Evolutionary conservation across 768 basidiomycete species (phyloP), one percentile per base, ranked within the genome.

Genomic region (Lactarius psammicola): DNA sequence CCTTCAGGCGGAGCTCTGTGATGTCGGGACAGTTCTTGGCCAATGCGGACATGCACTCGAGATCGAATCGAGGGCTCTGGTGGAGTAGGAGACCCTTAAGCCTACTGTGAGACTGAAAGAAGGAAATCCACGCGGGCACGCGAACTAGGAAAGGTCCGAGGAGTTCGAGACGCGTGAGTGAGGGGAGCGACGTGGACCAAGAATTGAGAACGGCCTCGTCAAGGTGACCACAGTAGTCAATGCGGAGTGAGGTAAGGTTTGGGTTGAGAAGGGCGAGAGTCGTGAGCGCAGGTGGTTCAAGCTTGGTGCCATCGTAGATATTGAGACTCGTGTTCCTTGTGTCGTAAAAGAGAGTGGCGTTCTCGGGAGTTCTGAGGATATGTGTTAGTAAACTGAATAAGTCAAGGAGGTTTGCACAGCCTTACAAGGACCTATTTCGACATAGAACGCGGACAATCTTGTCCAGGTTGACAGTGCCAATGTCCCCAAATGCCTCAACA

Each of bases 61-160:
- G 72, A 73, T 94, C 87, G 75, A 98, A 95, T 5, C 94, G 85
- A 9, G 94, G 93, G 64, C 89, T 91, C 72, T 95, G 93, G 10
- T 82, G 88, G 71, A 99, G 86, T 46, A 89, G 80, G 76, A 98
- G 91, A 8, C 82, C 83, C 69, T 85, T 79, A 13, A 99, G 81
- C 13, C 79, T 74, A 5, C 86, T 82, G 60, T 88, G 85, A 2
- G 82, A 73, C 60, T 82, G 74, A 76, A 98, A 85, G 78, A 97
- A 94, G 0, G 77, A 72, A 55, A 82, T 77, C 96, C 96, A 98
- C 0, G 83, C 85, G 0, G 82, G 77, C 9, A 82, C 77, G 26
- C 87, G 86, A 40, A 97, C 89, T 28, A 94, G 86, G 76, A 93
- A 95, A 2, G 94, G 94, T 0, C 91, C 96, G 15, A 92, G 85